These are phyloP conservation scores for Xylariaceae sp. DNA, from an alignment of 2,329 filamentous ascomycete genomes.

Conservation along the genomic window DNA sequence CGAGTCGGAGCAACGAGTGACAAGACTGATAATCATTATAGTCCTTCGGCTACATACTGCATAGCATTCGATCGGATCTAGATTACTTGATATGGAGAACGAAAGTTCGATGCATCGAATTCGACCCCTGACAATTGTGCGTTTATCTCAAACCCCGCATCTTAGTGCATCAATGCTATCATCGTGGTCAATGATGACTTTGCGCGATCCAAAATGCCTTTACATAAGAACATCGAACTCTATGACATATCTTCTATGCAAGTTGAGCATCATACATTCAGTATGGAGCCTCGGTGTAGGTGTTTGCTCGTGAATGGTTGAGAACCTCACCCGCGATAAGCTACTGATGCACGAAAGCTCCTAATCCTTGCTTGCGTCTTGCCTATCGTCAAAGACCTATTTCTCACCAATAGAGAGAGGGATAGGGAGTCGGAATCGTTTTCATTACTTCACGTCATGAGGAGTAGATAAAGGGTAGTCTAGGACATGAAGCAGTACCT, in stretches of 20 bases:
- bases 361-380: background rate
- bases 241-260: conserved; percentile 25
- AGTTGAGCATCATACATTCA: conserved; percentile 19
- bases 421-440: conserved; percentile 1
- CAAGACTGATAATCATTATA: no score
- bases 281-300: conserved; percentile 15
- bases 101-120: no score
- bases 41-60: no score
- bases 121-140: no score
- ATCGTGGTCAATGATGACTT: no score
- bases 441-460: background rate
- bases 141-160: conserved; percentile 27
- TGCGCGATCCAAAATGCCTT: no score
- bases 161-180: conserved; percentile 8
- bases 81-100: no score
- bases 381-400: conserved; percentile 4
- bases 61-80: no score
- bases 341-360: conserved; percentile 1
- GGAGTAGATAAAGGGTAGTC: background rate
- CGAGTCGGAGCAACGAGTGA: no score
- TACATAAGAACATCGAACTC: conserved; percentile 22
- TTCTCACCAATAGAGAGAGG: background rate
- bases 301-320: conserved; percentile 21
- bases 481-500: background rate
- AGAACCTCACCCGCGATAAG: conserved; percentile 8